Percentiles rank a stretch among this genome's conserved stretches.
phyloP scores from a whole-genome alignment of 2,329 filamentous ascomycete genomes.

The Phialemoniopsis sp. region DNA sequence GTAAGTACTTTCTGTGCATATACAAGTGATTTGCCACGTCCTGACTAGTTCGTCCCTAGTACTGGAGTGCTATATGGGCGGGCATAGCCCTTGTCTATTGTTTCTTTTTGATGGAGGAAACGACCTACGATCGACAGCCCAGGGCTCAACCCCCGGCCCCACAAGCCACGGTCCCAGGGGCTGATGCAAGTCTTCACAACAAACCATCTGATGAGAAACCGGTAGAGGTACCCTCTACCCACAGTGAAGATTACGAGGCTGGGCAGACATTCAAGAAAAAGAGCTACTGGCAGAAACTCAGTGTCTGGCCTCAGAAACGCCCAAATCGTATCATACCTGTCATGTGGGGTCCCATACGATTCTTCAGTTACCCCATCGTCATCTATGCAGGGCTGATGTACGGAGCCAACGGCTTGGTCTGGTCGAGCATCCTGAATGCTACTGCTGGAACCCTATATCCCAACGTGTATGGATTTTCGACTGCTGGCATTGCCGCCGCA shows the following conservation, averaged over 20 bases:
- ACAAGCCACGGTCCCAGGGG: background rate
- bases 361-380: slow-evolving; percentile 33
- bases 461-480: slow-evolving; percentile 20
- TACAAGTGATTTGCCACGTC: too few species aligned
- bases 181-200: background rate
- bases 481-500: slow-evolving; percentile 17
- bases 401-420: slow-evolving; percentile 24
- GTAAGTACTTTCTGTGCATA: too few species aligned
- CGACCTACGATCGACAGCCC: slow-evolving; percentile 32
- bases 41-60: slow-evolving; percentile 21
- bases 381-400: slow-evolving; percentile 30
- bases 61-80: slow-evolving; percentile 21
- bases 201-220: background rate
- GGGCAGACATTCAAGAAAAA: slow-evolving; percentile 20
- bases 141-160: background rate
- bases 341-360: slow-evolving; percentile 8
- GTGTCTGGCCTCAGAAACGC: slow-evolving; percentile 16
- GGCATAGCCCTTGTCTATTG: slow-evolving; percentile 20
- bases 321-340: slow-evolving; percentile 28
- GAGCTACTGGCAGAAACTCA: slow-evolving; percentile 28
- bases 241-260: slow-evolving; percentile 2
- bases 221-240: background rate
- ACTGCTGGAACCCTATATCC: slow-evolving; percentile 24
- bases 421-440: slow-evolving; percentile 22
- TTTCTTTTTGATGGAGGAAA: slow-evolving; percentile 53